Conservation (phyloP, 139 green algal genomes). For the Yamagishiella unicocca region DNA sequence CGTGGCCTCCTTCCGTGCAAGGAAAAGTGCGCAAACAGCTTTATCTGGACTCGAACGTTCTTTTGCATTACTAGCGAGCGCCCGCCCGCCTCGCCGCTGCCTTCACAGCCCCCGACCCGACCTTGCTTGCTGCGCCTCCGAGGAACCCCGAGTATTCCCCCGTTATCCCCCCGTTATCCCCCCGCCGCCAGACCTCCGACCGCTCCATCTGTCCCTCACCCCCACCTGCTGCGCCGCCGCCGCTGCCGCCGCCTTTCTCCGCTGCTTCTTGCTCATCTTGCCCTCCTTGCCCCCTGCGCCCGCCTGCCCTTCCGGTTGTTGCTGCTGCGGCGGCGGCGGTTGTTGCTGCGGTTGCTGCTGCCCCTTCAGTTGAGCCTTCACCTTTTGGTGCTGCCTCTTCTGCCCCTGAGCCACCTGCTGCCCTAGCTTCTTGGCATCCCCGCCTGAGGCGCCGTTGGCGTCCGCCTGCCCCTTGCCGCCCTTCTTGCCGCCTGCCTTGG, state of each 20-base stretch:
- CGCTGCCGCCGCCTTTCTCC: slow-evolving; percentile 5
- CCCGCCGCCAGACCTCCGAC: not conserved
- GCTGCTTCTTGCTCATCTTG: slow-evolving; percentile 25
- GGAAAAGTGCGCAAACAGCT: too few species aligned
- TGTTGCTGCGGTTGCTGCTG: slow-evolving; percentile 9
- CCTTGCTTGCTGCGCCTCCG: too few species aligned
- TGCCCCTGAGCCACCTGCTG: not conserved
- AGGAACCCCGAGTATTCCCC: too few species aligned
- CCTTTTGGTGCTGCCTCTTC: not conserved
- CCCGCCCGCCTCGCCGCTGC: too few species aligned
- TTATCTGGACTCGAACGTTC: too few species aligned
- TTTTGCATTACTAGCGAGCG: too few species aligned
- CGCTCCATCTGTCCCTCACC: not conserved
- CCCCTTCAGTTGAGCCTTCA: not conserved
- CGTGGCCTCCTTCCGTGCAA: too few species aligned
- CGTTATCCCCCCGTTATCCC: not conserved
- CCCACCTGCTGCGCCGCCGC: not conserved
- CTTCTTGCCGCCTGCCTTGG: too few species aligned
- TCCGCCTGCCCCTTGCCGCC: too few species aligned
- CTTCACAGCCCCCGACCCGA: too few species aligned
- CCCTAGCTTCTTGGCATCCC: not conserved
- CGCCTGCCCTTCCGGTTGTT: too few species aligned
- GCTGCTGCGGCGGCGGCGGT: not conserved
- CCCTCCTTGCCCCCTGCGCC: not conserved
- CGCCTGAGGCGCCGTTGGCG: too few species aligned